These are phyloP conservation scores for Barnettozyma vustinii DNA, from an alignment of 805 yeast species.

Conservation along the genomic window DNA sequence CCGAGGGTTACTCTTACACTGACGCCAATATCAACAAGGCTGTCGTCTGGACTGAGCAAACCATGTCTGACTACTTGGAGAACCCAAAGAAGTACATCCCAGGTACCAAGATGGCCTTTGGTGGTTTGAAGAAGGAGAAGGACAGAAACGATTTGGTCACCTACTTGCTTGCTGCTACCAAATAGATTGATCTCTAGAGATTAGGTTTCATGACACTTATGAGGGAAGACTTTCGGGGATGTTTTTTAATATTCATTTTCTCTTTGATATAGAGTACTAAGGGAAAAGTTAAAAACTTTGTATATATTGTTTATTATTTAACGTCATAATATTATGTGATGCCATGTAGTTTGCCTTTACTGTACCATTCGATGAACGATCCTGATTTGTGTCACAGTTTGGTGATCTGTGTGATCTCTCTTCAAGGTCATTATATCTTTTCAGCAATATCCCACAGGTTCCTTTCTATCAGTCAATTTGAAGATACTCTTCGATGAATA, in stretches of 20 bases:
- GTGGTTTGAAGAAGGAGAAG: slow-evolving; percentile 98
- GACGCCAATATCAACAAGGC: slow-evolving; percentile 98
- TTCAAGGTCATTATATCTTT: no score
- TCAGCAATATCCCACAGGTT: no score
- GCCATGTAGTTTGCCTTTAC: background rate
- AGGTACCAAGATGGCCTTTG: slow-evolving; percentile 99
- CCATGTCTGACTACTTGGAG: slow-evolving; percentile 92
- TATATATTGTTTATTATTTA: slow-evolving; percentile 3
- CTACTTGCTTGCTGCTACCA: slow-evolving; percentile 58
- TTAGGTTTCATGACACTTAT: background rate
- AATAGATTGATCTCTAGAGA: slow-evolving; percentile 28
- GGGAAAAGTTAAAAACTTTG: background rate
- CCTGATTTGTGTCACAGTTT: no score
- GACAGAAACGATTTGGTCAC: slow-evolving; percentile 96
- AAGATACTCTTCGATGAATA: no score
- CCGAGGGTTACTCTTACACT: slow-evolving; percentile 91
- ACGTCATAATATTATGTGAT: background rate
- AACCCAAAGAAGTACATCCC: slow-evolving; percentile 99
- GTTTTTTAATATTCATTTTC: background rate
- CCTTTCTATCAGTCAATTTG: no score
- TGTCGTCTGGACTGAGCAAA: slow-evolving; percentile 80
- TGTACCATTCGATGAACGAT: no score
- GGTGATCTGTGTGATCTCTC: no score
- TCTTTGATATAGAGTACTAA: background rate
- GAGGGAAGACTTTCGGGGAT: background rate